Percentiles rank a stretch among this genome's conserved stretches.
Conservation (phyloP, 2,329 filamentous ascomycete genomes). For the Beauveria sp. region DNA sequence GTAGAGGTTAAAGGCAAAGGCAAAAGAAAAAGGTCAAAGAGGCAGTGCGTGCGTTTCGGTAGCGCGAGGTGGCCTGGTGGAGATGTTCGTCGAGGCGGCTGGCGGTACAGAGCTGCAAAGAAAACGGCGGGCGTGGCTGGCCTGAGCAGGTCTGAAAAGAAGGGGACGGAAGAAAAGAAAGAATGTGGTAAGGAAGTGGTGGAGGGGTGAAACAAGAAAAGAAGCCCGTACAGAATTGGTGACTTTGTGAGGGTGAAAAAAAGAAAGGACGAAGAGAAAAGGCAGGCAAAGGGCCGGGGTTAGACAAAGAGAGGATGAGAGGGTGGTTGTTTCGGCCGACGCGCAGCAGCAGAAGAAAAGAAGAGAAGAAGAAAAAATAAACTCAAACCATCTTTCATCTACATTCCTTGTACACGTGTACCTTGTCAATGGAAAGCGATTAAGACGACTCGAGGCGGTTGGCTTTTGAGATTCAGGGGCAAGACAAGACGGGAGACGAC, state of each 20-base stretch:
- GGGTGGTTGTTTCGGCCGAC: background rate
- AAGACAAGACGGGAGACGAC: no score
- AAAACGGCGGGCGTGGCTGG: background rate
- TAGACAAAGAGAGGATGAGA: background rate
- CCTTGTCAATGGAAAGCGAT: no score
- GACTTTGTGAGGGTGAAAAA: no score
- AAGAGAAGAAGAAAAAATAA: no score
- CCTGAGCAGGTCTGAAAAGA: background rate
- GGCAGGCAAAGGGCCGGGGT: background rate
- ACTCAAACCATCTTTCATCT: no score
- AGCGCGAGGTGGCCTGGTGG: background rate
- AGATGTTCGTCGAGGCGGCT: background rate
- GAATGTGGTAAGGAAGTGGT: background rate
- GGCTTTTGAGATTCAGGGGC: no score
- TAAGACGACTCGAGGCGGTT: no score
- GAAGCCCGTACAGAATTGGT: background rate
- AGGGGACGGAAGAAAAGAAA: background rate
- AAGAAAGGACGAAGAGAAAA: no score
- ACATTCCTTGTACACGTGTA: no score
- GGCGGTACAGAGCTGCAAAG: background rate
- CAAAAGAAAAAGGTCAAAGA: constrained; percentile 1
- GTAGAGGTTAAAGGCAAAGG: background rate
- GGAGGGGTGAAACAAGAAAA: background rate
- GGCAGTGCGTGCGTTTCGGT: background rate
- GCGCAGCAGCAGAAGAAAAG: background rate